Conservation (phyloP, 164 flowering plant genomes). For the Malania oleifera region DNA sequence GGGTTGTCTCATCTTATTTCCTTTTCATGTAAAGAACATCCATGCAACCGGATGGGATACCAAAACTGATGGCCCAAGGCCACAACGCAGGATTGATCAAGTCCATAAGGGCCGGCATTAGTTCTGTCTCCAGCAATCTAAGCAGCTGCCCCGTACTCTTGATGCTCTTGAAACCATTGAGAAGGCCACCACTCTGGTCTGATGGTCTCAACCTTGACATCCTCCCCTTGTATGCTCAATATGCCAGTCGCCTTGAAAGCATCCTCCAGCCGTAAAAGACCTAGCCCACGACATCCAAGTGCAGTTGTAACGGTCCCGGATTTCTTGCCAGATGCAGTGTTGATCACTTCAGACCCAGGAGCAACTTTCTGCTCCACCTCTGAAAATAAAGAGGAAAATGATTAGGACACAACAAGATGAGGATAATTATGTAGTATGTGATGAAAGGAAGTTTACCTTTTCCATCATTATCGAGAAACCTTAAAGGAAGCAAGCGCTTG, state of each 20-base stretch:
- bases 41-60: too few relatives aligned
- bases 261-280: constrained; percentile 68
- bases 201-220: constrained; percentile 48
- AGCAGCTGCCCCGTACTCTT: constrained; percentile 37
- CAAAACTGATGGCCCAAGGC: too few relatives aligned
- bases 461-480: constrained; percentile 47
- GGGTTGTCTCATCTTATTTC: too few relatives aligned
- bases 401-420: background rate
- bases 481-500: constrained; percentile 77
- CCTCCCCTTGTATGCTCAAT: constrained; percentile 50
- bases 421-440: background rate
- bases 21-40: too few relatives aligned
- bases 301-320: constrained; percentile 66
- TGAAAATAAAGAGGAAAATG: constrained; percentile 17
- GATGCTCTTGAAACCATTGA: constrained; percentile 60
- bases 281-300: constrained; percentile 68
- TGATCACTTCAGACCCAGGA: constrained; percentile 58
- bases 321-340: constrained; percentile 49
- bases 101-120: too few relatives aligned
- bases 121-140: constrained; percentile 13
- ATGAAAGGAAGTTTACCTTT: constrained; percentile 34
- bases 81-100: too few relatives aligned
- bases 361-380: constrained; percentile 55
- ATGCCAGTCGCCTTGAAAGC: constrained; percentile 46
- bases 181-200: constrained; percentile 95